Evolutionary conservation across 1,284 basidiomycete species (phyloP).

Genomic region (Leccinum pachyderme): DNA sequence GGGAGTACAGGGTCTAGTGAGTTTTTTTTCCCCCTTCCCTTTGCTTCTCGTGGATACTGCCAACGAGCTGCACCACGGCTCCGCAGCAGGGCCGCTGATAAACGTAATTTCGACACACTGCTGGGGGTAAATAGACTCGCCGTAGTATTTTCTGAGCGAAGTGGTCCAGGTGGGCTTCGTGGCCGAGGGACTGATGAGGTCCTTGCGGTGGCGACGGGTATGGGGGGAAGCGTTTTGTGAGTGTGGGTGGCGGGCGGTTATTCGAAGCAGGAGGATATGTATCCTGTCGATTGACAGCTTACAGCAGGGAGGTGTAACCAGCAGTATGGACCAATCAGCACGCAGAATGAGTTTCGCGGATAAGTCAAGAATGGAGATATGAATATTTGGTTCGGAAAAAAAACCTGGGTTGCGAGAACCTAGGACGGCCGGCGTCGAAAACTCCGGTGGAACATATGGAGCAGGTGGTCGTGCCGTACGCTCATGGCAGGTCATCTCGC

Average conservation of each 20-base stretch:
- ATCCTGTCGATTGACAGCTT: background rate
- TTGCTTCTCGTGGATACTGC: background rate
- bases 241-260: conserved; percentile 6
- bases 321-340: background rate
- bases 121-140: conserved; percentile 3
- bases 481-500: background rate
- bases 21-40: background rate
- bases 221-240: conserved; percentile 16
- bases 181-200: conserved; percentile 1
- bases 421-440: background rate
- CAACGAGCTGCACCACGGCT: conserved; percentile 1
- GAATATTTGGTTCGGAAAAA: background rate
- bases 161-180: conserved; percentile 10
- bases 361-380: background rate
- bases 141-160: conserved; percentile 9
- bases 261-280: conserved; percentile 1
- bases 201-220: conserved; percentile 29
- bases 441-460: background rate
- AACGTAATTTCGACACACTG: conserved; percentile 12
- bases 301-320: no score
- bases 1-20: background rate
- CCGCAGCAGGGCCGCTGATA: conserved; percentile 1
- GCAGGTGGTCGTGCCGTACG: background rate
- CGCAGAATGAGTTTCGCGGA: conserved; percentile 2
- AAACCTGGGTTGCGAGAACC: background rate